Evolutionary conservation across 331 rosid species (phyloP).

Genomic region (Rhamnella rubrinervis): DNA sequence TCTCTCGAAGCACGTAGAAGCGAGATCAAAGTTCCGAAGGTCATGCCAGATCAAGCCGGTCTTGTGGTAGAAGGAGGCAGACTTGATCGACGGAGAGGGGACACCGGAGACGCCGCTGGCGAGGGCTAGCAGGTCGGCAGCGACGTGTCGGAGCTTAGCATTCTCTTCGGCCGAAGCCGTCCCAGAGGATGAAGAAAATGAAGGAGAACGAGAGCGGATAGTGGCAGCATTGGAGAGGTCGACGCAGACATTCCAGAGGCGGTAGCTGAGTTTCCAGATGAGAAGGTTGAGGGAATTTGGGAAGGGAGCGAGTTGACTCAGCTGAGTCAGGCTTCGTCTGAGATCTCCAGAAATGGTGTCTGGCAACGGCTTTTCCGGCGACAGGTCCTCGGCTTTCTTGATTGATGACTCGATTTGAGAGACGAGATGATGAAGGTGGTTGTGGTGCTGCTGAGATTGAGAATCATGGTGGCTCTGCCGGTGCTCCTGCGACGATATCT

Average conservation of each 20-base stretch:
- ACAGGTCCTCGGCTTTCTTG: slow-evolving; percentile 53
- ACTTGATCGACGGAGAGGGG: slow-evolving; percentile 62
- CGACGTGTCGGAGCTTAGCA: slow-evolving; percentile 73
- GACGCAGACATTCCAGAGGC: slow-evolving; percentile 94
- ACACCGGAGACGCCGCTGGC: slow-evolving; percentile 56
- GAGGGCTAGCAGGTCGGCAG: slow-evolving; percentile 64
- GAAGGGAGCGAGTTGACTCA: slow-evolving; percentile 53
- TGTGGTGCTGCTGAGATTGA: slow-evolving; percentile 18
- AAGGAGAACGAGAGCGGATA: slow-evolving; percentile 43
- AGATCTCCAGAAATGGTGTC: slow-evolving; percentile 43
- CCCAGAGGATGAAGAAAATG: neutral
- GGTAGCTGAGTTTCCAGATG: slow-evolving; percentile 89
- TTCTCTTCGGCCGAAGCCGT: slow-evolving; percentile 32
- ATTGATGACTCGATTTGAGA: slow-evolving; percentile 58
- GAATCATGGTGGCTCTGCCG: slow-evolving; percentile 29
- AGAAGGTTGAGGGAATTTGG: slow-evolving; percentile 60
- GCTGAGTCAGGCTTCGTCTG: slow-evolving; percentile 42
- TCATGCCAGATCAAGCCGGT: slow-evolving; percentile 76
- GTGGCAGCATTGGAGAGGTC: slow-evolving; percentile 76
- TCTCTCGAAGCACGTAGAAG: slow-evolving; percentile 78
- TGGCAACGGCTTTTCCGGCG: slow-evolving; percentile 31
- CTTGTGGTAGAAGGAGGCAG: slow-evolving; percentile 72
- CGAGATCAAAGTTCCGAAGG: slow-evolving; percentile 67
- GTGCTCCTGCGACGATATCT: slow-evolving; percentile 57
- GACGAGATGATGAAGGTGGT: slow-evolving; percentile 30